Conservation (phyloP, 169 alveolate species). For the Condylostoma magnum region DNA sequence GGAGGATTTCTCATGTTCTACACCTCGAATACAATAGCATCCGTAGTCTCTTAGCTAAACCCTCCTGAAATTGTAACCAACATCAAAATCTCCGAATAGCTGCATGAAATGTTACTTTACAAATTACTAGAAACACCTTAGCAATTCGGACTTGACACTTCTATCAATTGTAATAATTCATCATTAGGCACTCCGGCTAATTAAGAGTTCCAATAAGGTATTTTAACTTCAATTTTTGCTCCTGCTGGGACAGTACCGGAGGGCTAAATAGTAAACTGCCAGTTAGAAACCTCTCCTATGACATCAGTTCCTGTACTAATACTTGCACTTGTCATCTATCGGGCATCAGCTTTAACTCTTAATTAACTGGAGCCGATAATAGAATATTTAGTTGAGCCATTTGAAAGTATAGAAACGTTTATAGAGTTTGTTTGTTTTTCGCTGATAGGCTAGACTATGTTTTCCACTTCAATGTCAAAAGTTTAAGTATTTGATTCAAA, state of each 20-base stretch:
- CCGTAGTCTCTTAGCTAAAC: constrained; percentile 4
- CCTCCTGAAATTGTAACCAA: neutral
- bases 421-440: too few species aligned
- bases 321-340: neutral
- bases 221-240: neutral
- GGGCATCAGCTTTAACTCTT: constrained; percentile 3
- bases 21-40: neutral
- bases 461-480: too few species aligned
- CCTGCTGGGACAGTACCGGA: neutral
- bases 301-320: neutral
- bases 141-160: constrained; percentile 7
- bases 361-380: too few species aligned
- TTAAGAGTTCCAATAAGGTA: constrained; percentile 21
- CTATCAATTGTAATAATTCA: neutral
- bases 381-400: too few species aligned
- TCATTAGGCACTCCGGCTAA: neutral
- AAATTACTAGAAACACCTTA: constrained; percentile 2
- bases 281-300: constrained; percentile 1
- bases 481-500: too few species aligned
- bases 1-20: constrained; percentile 7
- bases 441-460: too few species aligned
- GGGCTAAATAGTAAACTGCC: constrained; percentile 1
- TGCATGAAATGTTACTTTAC: neutral
- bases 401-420: too few species aligned
- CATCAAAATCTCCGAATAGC: neutral